A percentile compares a stretch with the other conserved stretches of the same genome.
These are phyloP conservation scores for Cytospora piceae DNA, from an alignment of 2,329 filamentous ascomycete genomes.

Conservation along the genomic window DNA sequence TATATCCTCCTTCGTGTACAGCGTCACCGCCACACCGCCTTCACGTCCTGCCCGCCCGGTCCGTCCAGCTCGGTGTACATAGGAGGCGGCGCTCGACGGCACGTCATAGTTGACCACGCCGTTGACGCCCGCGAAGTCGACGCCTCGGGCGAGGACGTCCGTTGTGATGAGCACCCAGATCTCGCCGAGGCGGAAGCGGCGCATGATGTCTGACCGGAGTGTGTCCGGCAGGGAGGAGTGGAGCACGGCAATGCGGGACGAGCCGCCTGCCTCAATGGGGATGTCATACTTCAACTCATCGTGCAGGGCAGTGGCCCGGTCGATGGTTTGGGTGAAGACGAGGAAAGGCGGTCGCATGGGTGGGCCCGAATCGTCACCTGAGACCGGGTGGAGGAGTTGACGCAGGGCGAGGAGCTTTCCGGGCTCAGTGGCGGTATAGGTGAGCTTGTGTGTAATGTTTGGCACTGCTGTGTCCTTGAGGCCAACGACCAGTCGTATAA, in stretches of 20 bases:
- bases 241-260: constrained; percentile 82
- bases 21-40: constrained; percentile 87
- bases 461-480: constrained; percentile 95
- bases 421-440: constrained; percentile 89
- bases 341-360: constrained; percentile 84
- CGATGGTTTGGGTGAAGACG: constrained; percentile 95
- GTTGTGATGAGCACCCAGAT: constrained; percentile 98
- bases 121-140: constrained; percentile 94
- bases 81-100: constrained; percentile 84
- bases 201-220: constrained; percentile 79
- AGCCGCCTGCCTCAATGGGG: constrained; percentile 81
- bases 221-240: constrained; percentile 83
- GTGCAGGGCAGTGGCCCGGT: constrained; percentile 83
- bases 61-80: constrained; percentile 90
- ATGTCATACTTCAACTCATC: constrained; percentile 95
- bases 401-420: constrained; percentile 92
- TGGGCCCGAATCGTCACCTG: constrained; percentile 57
- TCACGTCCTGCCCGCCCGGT: constrained; percentile 87
- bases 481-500: constrained; percentile 89
- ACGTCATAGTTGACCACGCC: constrained; percentile 98
- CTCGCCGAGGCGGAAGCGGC: constrained; percentile 85
- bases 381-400: constrained; percentile 80
- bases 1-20: constrained; percentile 95
- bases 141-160: constrained; percentile 85
- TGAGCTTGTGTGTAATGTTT: constrained; percentile 85